Base-by-base conservation (phyloP, 257 asterid species). In the Scutellaria barbata region DNA sequence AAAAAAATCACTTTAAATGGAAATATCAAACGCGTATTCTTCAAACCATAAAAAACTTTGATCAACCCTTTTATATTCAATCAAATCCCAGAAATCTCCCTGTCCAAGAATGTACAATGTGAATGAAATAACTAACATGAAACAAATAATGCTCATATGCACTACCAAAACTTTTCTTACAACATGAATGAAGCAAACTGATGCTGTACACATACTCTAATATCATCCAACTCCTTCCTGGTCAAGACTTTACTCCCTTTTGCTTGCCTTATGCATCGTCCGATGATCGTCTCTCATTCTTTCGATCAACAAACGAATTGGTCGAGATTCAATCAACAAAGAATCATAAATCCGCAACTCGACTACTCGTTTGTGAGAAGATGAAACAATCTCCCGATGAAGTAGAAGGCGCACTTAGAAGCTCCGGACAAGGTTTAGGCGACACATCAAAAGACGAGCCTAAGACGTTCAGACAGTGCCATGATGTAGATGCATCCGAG, bases 121-220 rank as follows among this genome's bases (percentile, higher is more conserved):
- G 68, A 72, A 77, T 74, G 45, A 77, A 75, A 77, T 62, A 45
- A 76, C 69, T 22, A 82, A 74, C 56, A 73, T 48, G 25, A 52
- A 68, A 69, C 87, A 11, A 17, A 17, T 10, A 57, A 57, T 14
- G 30, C 66, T 14, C 18, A 63, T 63, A 66, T 82, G 81, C 84
- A 76, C 96, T 89, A 89, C 89, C 96, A 92, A 92, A 89, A 92
- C 90, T 89, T 89, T 89, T 82, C 94, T 86, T 84, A 90, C 94
- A 55, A 86, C 87, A 82, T 78, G 79, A 82, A 82, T 79, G 75
- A 81, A 88, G 82, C 84, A 78, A 79, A 74, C 51, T 14, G 74
- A 83, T 80, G 80, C 96, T 60, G 87, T 85, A 88, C 97, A 90
- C 63, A 56, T 18, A 54, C 35, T 30, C 35, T 22, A 22, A 22